Evolutionary conservation across 2,329 filamentous ascomycete species (phyloP).

Genomic region (Lachnellula cervina): DNA sequence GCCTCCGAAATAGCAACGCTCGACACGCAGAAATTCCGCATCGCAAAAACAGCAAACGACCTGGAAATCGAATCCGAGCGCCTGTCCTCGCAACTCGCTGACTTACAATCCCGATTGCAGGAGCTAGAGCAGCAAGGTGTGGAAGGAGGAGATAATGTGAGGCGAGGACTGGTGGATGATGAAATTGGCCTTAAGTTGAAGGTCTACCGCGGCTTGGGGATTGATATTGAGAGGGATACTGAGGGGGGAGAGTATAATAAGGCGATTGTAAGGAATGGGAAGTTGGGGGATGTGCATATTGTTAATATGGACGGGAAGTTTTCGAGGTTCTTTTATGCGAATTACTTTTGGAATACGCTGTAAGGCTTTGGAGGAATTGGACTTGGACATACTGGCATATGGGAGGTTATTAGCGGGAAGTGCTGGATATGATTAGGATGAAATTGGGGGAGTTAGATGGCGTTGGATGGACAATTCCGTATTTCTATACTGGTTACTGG

Average conservation of each 20-base stretch:
- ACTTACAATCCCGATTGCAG: conserved; percentile 68
- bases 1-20: conserved; percentile 79
- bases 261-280: conserved; percentile 78
- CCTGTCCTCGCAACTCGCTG: conserved; percentile 71
- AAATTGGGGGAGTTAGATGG: background rate
- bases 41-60: conserved; percentile 86
- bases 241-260: conserved; percentile 74
- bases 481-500: background rate
- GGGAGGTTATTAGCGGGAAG: background rate
- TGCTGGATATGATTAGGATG: background rate
- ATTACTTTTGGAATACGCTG: conserved; percentile 91
- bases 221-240: conserved; percentile 76
- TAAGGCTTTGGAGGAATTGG: conserved; percentile 36
- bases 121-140: conserved; percentile 84
- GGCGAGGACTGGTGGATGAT: conserved; percentile 50
- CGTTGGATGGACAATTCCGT: conserved; percentile 2
- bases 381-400: background rate
- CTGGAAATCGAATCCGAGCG: conserved; percentile 93
- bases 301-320: conserved; percentile 93
- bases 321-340: conserved; percentile 85
- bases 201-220: conserved; percentile 85
- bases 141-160: conserved; percentile 55
- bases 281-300: conserved; percentile 88
- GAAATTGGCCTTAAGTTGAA: conserved; percentile 72
- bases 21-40: conserved; percentile 90